Evolutionary conservation across 768 basidiomycete species (phyloP), one percentile per base, ranked within the genome.

Genomic region (Agrocybe pediades): DNA sequence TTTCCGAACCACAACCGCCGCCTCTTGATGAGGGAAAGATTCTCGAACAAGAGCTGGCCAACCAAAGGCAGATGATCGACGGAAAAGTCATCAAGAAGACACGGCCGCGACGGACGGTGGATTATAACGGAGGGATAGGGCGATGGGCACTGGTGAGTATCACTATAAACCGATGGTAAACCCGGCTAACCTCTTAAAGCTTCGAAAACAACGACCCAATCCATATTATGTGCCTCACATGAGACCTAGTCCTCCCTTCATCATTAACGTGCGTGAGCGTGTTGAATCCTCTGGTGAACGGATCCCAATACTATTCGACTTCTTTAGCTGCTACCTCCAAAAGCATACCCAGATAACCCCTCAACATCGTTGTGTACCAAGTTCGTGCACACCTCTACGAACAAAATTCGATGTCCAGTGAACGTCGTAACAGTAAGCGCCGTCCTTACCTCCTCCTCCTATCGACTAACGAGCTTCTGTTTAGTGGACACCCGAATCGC

Each of bases 301-400:
- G 27, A 63, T 55, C 39, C 67, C 59, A 54, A 43, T 49, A 51
- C 36, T 33, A 54, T 56, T 53, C 20, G 23, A 45, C 30, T 42
- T 49, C 46, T 40, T 9, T 68, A 98, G 96, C 80, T 98, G n/a
- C 77, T 98, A 43, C 96, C 95, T 1, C 89, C 97, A 1, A 86
- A 88, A 69, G 95, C 94, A 24, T 98, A 98, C 70, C 87, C 90
- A 15, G 83, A 86, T 49, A 98, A 98, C 68, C 80, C 89, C 3
- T 92, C 95, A 5, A 96, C 92, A 0, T 98, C 96, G 0, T 75
- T 98, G 50, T 98, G 95, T 68, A 95, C 95, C 41, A 95, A 97
- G 68, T 98, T 97, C 61, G 88, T 98, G 9, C 97, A 99, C 68
- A 98, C 96, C 0, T 97, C 95, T 15, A 98, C 95, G 39, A 99